Base-by-base conservation (phyloP, 768 basidiomycete genomes). In the Leccinum subgranulosum region DNA sequence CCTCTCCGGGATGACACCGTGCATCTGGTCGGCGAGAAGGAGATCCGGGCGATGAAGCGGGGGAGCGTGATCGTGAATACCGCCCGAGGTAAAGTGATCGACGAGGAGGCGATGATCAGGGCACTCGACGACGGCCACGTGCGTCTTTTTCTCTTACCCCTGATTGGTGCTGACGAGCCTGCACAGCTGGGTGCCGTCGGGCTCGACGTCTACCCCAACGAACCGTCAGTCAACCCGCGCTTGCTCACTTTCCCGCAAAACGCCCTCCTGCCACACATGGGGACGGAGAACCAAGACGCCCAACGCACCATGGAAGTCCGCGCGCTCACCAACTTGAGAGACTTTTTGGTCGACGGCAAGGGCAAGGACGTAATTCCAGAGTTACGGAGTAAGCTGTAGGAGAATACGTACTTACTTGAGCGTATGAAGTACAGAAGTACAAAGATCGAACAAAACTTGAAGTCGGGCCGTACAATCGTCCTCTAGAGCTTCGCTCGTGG, bases 211-310 rank as follows among this genome's bases (percentile, higher is more conserved):
- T 94, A 80, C 72, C 91, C 92, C 10, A 80, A 94, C 73, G 92
- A 94, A 67, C 93, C 94, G 1, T 70, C 81, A 48, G 84, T 93
- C 43, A 88, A 93, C 64, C 87, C 90, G 4, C 83, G 86, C 28
- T 75, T 96, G 33, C 78, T 94, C 55, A 81, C 83, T n/a, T 90
- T 92, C 72, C 85, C 88, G 9, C 85, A 93, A 60, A 86, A 92
- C 60, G 88, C 88, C 29, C 78, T 98, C 9, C 80, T 98, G 19
- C 95, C 94, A 1, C 95, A 96, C 71, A 87, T 96, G 86, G 95
- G 94, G 7, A 94, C 92, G 0, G 86, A 91, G 70, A 94, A 84
- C 53, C 83, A 84, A 60, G 93, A 94, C 65, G 81, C 88, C 6
- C 88, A 91, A 69, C 80, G 79, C 57, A 81, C 80, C 69, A 94